Percentiles rank a stretch among this genome's conserved stretches.
These are phyloP conservation scores for Fusarium albosuccineum DNA, from an alignment of 2,329 filamentous ascomycete species.

Conservation along the genomic window DNA sequence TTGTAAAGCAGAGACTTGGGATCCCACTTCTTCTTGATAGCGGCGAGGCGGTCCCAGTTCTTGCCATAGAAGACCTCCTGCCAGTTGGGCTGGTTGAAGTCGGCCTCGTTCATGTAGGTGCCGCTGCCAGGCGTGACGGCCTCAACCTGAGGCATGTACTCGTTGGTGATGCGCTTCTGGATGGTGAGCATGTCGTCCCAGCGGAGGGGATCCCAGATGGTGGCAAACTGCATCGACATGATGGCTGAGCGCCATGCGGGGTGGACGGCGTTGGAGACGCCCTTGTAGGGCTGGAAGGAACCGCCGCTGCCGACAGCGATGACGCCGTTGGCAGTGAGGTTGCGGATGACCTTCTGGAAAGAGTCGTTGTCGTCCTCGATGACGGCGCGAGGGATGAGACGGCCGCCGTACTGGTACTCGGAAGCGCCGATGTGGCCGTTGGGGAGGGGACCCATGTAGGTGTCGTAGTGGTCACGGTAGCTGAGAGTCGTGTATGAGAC, in stretches of 20 bases:
- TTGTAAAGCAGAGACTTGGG: conserved; percentile 61
- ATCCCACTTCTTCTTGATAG: conserved; percentile 67
- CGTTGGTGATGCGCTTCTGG: conserved; percentile 49
- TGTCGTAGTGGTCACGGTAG: conserved; percentile 59
- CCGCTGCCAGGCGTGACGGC: conserved; percentile 57
- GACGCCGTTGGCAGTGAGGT: conserved; percentile 36
- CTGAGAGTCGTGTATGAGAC: conserved; percentile 35
- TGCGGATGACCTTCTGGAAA: conserved; percentile 49
- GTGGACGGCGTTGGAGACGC: conserved; percentile 53
- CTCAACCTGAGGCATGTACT: conserved; percentile 45
- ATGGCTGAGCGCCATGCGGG: conserved; percentile 57
- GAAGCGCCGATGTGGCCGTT: conserved; percentile 50
- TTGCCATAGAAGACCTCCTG: conserved; percentile 60
- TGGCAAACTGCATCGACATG: conserved; percentile 47
- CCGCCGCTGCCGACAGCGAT: conserved; percentile 46
- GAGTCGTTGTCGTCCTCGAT: conserved; percentile 48
- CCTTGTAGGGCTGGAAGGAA: conserved; percentile 40
- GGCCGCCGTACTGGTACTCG: conserved; percentile 53
- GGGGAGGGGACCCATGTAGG: conserved; percentile 57
- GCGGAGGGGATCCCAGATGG: conserved; percentile 45
- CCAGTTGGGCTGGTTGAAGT: conserved; percentile 60
- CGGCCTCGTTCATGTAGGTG: conserved; percentile 66
- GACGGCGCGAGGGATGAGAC: conserved; percentile 57
- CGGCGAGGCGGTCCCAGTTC: conserved; percentile 58
- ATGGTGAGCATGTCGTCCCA: conserved; percentile 49